Base-by-base conservation (phyloP, 2,329 filamentous ascomycete genomes). In the Fusarium sp. region DNA sequence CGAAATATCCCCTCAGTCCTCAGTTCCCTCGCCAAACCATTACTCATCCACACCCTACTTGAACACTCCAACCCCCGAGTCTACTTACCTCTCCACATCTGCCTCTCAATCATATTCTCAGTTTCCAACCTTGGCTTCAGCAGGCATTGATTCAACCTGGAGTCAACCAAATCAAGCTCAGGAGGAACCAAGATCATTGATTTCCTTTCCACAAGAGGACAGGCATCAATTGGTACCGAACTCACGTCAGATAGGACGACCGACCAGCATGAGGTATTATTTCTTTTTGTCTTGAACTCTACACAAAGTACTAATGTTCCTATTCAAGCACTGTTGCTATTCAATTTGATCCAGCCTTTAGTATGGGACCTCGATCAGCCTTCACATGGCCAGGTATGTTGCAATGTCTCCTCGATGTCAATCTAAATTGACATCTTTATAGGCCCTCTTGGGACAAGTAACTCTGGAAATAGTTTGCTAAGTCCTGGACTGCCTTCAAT, bases 341-440 rank as follows among this genome's bases (percentile, higher is more conserved):
- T 58, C 83, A 86, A 64, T 88, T 86, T 78, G 86, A 89, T 74
- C 82, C 85, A 31, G 81, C 83, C 72, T 87, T 88, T 77, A 82
- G 81, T 71, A 87, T 89, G 85, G 86, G 85, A 57, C 82, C 83
- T 58, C 83, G 86, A 77, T 84, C 86, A 45, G 81, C 84, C 33
- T 88, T 85, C 72, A 82, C 83, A 48, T 89, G 87, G 87, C 85
- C 84, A 74, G 84, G 85, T 86, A 82, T 63, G 78, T 72, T 64
- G 22, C 51, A 45, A 60, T 60, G 13, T 35, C 35, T 30, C 58
- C 41, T 58, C 28, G 33, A 48, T 58, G 15, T 44, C 26, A 50
- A 63, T 42, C 7, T 11, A 41, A 47, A 28, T 58, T 68, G 33
- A 71, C 41, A 45, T 30, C 53, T 50, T 55, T 16, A 8, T 66